Base-by-base conservation (phyloP, 2,329 filamentous ascomycete species). In the Beauveria asiatica region DNA sequence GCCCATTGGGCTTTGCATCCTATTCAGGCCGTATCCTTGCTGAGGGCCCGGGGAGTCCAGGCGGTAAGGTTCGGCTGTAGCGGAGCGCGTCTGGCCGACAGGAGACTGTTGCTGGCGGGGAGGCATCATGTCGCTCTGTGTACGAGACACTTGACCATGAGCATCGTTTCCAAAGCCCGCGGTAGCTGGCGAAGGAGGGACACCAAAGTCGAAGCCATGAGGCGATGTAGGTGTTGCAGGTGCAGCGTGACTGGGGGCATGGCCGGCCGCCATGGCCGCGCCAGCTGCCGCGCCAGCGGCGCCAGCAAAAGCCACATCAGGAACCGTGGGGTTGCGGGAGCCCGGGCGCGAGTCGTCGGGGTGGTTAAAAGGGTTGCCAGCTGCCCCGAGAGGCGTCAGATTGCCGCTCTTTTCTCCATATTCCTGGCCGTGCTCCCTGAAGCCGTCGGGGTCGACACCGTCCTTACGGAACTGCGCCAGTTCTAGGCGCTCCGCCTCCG, bases 401-500 rank as follows among this genome's bases (percentile, higher is more conserved):
- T 41, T 33, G 8, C 13, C 25, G 16, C 23, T 27, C 37, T 56
- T 61, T 19, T 56, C 46, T 16, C 66, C 64, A 52, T 64, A 62
- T 50, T 68, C 67, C 3, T 65, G 64, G 25, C 63, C 66, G 33
- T 67, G 58, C 49, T 63, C 71, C 50, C 67, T 64, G 62, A 81
- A 75, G 21, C 72, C 70, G 66, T 82, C 80, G 1, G 79, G 78
- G 67, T 82, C 69, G 64, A 79, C 67, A 48, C 80, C 80, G 57
- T 71, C 72, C 63, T 74, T 76, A 60, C 75, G 72, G 72, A 80
- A 79, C 13, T 75, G 71, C 64, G 82, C 78, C 44, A 83, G 69
- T 67, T 84, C 82, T 3, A 77, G 63, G 44, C 77, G 78, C 64
- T 84, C 81, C 9, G 75, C 69, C 53, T 79, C 73, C 33, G 75